Base-by-base conservation (phyloP, 306 rosid species). In the Rosa rugosa region DNA sequence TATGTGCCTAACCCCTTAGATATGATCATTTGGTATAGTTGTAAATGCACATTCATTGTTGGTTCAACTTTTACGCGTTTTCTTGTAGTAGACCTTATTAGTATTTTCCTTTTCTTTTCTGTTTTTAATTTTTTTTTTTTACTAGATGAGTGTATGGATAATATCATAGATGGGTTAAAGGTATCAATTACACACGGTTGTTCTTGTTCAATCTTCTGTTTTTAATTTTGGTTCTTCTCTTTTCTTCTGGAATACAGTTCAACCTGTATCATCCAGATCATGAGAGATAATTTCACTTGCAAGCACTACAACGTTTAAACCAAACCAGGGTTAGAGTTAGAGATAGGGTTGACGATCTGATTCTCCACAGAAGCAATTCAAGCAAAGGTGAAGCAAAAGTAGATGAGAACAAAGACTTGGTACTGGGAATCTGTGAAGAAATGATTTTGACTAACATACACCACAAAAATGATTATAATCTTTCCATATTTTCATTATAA, bases 401-500 rank as follows among this genome's bases (percentile, higher is more conserved):
- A 41, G n/a, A 69, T 44, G 49, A 5, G 36, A 69, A 40, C 3
- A 2, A 40, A 40, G 31, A n/a, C 27, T 40, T 12, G 4, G 23
- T 41, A 69, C 71, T 67, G 49, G 46, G 71, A 40, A 18, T 18
- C 27, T 66, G 27, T 66, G 54, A n/a, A 11, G 23, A 42, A 40
- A n/a, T 69, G 38, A 22, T 44, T 11, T 42, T 44, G 36, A 5
- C 3, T 31, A 67, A 64, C 45, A 11, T 17, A 42, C 27, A 44
- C 27, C 31, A 42, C 27, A 47, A 44, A 53, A 53, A 36, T 36
- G 25, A 41, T 17, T 75, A 51, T 75, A 76, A 82, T 82, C 79
- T 69, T 16, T 25, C 76, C 77, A 72, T 71, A 79, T 74, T 86
- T 81, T 75, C 80, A 76, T 77, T 80, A 47, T 50, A 66, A 17